These are phyloP conservation scores for Sclerotinia trifoliorum DNA, from an alignment of 2,329 filamentous ascomycete genomes.

Conservation along the genomic window DNA sequence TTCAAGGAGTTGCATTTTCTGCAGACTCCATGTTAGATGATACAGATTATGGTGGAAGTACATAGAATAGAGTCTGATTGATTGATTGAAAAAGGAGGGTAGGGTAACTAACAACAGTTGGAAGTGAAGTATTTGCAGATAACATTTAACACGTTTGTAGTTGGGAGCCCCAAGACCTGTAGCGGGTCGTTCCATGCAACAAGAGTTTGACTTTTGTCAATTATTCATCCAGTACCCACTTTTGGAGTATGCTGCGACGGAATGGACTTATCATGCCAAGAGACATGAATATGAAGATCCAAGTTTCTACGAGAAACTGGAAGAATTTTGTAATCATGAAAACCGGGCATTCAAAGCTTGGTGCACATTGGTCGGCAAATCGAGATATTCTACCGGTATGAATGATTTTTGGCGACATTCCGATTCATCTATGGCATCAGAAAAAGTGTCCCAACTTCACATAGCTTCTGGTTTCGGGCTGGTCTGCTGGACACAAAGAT, in stretches of 20 bases:
- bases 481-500: conserved; percentile 18
- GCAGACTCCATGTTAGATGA: background rate
- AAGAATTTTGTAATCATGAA: conserved; percentile 23
- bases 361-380: conserved; percentile 1
- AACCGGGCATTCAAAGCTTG: conserved; percentile 26
- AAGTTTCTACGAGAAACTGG: conserved; percentile 23
- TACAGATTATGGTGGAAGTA: background rate
- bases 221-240: conserved; percentile 25
- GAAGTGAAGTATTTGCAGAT: background rate
- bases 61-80: background rate
- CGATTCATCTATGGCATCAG: conserved; percentile 16
- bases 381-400: rapidly evolving
- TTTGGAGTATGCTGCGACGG: conserved; percentile 29
- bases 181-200: background rate
- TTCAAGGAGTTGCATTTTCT: conserved; percentile 16
- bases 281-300: conserved; percentile 26
- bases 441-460: conserved; percentile 26
- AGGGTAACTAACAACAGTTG: too few relatives aligned
- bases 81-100: background rate
- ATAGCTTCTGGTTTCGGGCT: conserved; percentile 28
- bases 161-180: background rate
- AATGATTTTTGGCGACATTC: background rate
- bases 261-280: conserved; percentile 27
- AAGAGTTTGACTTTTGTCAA: background rate
- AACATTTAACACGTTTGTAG: background rate